Evolutionary conservation across 2,329 filamentous ascomycete genomes (phyloP), one percentile per base, ranked within the genome.

Genomic region (Fusarium beomiforme): DNA sequence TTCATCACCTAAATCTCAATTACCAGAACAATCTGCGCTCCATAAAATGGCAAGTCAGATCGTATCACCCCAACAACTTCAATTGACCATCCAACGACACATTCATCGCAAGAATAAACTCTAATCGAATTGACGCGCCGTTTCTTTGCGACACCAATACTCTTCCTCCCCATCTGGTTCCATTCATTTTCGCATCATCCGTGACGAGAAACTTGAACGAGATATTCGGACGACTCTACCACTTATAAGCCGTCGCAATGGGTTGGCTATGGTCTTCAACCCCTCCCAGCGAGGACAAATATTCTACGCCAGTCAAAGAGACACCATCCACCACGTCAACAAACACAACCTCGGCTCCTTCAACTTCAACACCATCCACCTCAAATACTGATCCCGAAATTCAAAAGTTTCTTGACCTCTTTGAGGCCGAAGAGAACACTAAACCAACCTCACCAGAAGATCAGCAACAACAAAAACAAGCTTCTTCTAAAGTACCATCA

Each of bases 181-280:
- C 29, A 8, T n/a, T 34, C 42, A 29, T 59, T 21, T 58, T 63
- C 34, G 33, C 26, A 33, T 34, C 44, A 33, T n/a, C 11, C n/a
- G 37, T 21, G 16, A 24, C 34, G 29, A 47, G 6, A 46, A 11
- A 29, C 26, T 33, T 6, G n/a, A 37, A 42, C 26, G 17, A 50
- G 41, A 31, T 33, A 46, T 39, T 43, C 26, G 29, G 33, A 10
- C 41, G 19, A 61, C 21, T 33, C 54, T 24, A 23, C 23, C 26
- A 44, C 41, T 58, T 34, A 53, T 37, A 67, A 34, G 41, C 37
- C 29, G 42, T 70, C 74, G 81, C 59, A 69, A 91, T 91, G 89
- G 88, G 88, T 71, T 91, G 89, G 89, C 82, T 90, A 68, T 91
- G 88, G 87, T 83, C 86, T 64, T 83, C 81, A 9, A 70, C 80